phyloP scores from a whole-genome alignment of 2,329 filamentous ascomycete species.

The Microdochium bolleyi region DNA sequence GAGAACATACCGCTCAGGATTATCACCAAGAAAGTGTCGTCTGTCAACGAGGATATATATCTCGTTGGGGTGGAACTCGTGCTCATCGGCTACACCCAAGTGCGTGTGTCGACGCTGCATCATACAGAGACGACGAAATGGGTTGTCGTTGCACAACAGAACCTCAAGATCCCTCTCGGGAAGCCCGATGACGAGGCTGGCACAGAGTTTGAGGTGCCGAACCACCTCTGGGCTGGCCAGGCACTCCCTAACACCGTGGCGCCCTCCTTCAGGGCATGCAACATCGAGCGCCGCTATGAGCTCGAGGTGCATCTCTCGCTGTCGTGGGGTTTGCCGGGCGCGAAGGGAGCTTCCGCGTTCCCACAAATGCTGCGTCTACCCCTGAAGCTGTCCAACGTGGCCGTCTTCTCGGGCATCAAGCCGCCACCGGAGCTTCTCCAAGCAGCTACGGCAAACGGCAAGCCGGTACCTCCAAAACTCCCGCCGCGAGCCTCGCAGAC shows the following conservation, averaged over 20 bases:
- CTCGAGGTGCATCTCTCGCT: constrained; percentile 76
- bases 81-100: constrained; percentile 69
- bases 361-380: constrained; percentile 74
- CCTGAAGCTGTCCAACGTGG: constrained; percentile 63
- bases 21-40: constrained; percentile 67
- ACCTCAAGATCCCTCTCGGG: constrained; percentile 66
- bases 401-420: constrained; percentile 81
- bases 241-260: constrained; percentile 78
- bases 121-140: constrained; percentile 66
- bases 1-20: constrained; percentile 74
- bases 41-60: constrained; percentile 62
- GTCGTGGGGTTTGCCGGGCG: constrained; percentile 51
- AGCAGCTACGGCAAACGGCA: constrained; percentile 4
- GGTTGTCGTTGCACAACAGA: constrained; percentile 64
- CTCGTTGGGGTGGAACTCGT: constrained; percentile 75
- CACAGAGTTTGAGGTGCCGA: constrained; percentile 62
- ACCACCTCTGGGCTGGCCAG: constrained; percentile 62
- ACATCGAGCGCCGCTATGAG: constrained; percentile 74
- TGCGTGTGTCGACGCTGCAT: constrained; percentile 68
- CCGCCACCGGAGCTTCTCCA: constrained; percentile 68
- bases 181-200: constrained; percentile 47
- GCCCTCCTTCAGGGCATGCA: constrained; percentile 83
- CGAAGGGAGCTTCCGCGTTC: constrained; percentile 22
- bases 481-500: constrained; percentile 22
- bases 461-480: constrained; percentile 14